phyloP scores from a whole-genome alignment of 371 early-diverging fungal genomes.

The Syncephalastrum sp. region DNA sequence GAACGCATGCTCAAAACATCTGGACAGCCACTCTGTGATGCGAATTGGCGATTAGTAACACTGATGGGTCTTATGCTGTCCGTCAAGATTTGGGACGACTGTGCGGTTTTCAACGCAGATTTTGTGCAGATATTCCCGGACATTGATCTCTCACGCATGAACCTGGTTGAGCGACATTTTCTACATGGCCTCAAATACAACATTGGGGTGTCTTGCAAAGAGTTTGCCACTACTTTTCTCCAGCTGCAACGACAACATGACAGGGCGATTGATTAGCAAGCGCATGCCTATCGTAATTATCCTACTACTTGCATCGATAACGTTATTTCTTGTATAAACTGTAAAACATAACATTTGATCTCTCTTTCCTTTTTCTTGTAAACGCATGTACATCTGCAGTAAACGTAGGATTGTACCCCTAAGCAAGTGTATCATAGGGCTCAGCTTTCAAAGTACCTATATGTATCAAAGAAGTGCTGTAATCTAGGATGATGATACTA shows the following conservation, averaged over 20 bases:
- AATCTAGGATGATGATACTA: no score
- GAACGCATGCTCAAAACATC: conserved; percentile 70
- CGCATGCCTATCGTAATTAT: no score
- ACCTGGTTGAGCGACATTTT: conserved; percentile 57
- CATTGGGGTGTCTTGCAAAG: conserved; percentile 57
- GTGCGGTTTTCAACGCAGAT: conserved; percentile 84
- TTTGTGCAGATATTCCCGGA: conserved; percentile 80
- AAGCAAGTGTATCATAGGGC: no score
- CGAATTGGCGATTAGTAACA: conserved; percentile 74
- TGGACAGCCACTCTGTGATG: conserved; percentile 57
- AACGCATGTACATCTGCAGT: no score
- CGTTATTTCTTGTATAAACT: no score
- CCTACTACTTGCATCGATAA: no score
- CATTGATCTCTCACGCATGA: conserved; percentile 22
- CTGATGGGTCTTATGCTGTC: conserved; percentile 71
- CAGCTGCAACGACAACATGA: conserved; percentile 24
- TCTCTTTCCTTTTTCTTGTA: no score
- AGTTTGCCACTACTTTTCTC: conserved; percentile 62
- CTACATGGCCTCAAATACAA: conserved; percentile 59
- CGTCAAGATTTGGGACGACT: conserved; percentile 88
- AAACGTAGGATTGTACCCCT: no score
- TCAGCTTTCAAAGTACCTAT: no score
- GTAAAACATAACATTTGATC: no score
- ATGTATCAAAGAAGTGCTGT: no score
- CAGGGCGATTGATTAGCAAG: no score